Conservation (phyloP, 108 stramenopile species). For the Cylindrotheca fusiformis region DNA sequence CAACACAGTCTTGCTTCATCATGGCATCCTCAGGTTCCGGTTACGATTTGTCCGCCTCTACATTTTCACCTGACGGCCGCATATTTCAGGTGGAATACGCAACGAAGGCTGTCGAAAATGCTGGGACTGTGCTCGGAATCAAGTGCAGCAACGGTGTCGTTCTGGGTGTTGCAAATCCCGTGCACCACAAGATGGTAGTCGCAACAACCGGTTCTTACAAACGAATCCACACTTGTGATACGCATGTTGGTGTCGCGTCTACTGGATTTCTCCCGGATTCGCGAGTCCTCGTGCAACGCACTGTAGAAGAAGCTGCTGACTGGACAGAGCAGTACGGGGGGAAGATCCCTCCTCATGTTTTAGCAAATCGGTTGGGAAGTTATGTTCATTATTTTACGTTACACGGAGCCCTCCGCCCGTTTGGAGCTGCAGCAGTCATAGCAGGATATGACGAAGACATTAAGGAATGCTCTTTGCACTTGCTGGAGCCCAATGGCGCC, state of each 20-base stretch:
- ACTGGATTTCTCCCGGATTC: conserved; percentile 97
- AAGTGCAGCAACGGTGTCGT: conserved; percentile 96
- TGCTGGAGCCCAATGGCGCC: conserved; percentile 94
- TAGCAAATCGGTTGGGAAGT: conserved; percentile 85
- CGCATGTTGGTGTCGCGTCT: conserved; percentile 69
- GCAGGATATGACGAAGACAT: conserved; percentile 90
- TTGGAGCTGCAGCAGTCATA: conserved; percentile 87
- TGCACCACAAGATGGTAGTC: conserved; percentile 90
- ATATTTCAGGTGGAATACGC: conserved; percentile 98
- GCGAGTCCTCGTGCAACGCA: conserved; percentile 90
- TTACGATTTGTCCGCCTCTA: conserved; percentile 95
- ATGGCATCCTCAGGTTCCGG: conserved; percentile 88
- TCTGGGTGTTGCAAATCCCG: conserved; percentile 92
- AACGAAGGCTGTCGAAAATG: conserved; percentile 88
- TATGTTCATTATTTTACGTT: conserved; percentile 99
- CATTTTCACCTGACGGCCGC: conserved; percentile 97
- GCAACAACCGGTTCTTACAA: conserved; percentile 70
- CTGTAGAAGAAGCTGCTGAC: conserved; percentile 82
- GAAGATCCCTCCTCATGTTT: conserved; percentile 71
- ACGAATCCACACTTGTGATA: conserved; percentile 75
- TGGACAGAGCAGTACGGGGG: conserved; percentile 90
- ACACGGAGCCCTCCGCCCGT: conserved; percentile 94
- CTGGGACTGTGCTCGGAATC: conserved; percentile 94
- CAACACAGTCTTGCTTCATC: neutral
- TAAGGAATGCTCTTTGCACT: conserved; percentile 79